Percentiles rank a stretch among this genome's conserved stretches.
Conservation (phyloP, 2,329 filamentous ascomycete species). For the Trichoderma lentiforme region DNA sequence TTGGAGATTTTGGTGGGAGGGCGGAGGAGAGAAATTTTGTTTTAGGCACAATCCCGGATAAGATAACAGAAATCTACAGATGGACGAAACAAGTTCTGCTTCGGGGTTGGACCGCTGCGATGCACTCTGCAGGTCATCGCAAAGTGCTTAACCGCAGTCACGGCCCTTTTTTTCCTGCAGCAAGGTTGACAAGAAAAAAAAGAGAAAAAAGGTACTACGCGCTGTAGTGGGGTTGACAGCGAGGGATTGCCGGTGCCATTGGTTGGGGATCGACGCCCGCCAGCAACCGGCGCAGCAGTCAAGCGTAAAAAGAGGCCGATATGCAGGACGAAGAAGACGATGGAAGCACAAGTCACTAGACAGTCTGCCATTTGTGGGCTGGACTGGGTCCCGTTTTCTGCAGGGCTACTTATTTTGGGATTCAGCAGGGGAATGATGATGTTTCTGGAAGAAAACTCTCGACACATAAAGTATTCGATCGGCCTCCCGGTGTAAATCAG, state of each 20-base stretch:
- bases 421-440: background rate
- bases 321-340: slow-evolving; percentile 5
- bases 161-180: slow-evolving; percentile 9
- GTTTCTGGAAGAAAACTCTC: slow-evolving; percentile 2
- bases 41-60: background rate
- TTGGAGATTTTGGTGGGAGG: background rate
- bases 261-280: background rate
- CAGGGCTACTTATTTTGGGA: background rate
- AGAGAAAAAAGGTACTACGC: background rate
- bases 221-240: background rate
- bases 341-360: background rate
- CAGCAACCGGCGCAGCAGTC: background rate
- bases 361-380: background rate
- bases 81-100: background rate
- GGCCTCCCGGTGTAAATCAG: background rate
- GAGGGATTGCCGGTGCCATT: background rate
- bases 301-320: background rate
- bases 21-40: background rate
- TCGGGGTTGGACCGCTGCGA: slow-evolving; percentile 5
- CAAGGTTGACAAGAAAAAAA: background rate
- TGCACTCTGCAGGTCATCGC: slow-evolving; percentile 16
- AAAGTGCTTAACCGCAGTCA: background rate
- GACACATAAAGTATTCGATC: background rate
- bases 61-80: background rate
- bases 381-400: background rate